Conservation (phyloP, 164 flowering plant species). For the Vitis rupestris region DNA sequence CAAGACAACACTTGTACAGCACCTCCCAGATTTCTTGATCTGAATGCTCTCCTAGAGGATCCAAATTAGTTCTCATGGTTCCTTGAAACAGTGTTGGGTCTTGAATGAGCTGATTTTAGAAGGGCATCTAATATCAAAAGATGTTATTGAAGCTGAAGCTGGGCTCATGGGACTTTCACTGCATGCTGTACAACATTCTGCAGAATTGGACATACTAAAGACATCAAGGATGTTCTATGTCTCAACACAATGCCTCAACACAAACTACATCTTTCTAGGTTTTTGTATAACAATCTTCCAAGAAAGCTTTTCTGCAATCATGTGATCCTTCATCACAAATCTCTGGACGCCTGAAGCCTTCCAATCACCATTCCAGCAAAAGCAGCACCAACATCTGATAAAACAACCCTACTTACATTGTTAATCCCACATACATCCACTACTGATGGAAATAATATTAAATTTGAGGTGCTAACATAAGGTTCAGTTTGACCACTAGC, state of each 20-base stretch:
- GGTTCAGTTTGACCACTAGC: conserved; percentile 87
- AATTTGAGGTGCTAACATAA: conserved; percentile 80
- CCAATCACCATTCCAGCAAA: conserved; percentile 87
- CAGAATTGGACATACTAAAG: too few species aligned
- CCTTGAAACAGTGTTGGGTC: conserved; percentile 44
- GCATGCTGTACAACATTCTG: too few species aligned
- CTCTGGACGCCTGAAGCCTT: conserved; percentile 27
- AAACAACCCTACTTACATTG: conserved; percentile 60
- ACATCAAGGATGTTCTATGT: too few species aligned
- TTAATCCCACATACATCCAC: conserved; percentile 93
- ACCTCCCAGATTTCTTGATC: conserved; percentile 68
- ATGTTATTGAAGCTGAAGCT: too few species aligned
- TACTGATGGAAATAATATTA: conserved; percentile 83
- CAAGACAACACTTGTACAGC: background rate
- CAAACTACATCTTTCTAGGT: too few species aligned
- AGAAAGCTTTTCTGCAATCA: too few species aligned
- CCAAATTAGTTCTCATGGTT: conserved; percentile 53
- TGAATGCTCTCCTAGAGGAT: conserved; percentile 47
- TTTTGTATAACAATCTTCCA: too few species aligned
- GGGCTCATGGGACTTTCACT: too few species aligned
- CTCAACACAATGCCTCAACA: too few species aligned
- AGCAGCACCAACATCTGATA: conserved; percentile 89
- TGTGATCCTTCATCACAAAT: background rate
- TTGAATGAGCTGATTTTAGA: too few species aligned
- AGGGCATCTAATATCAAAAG: too few species aligned